phyloP scores from a whole-genome alignment of 2,329 filamentous ascomycete genomes.

The Pseudopithomyces maydicus region DNA sequence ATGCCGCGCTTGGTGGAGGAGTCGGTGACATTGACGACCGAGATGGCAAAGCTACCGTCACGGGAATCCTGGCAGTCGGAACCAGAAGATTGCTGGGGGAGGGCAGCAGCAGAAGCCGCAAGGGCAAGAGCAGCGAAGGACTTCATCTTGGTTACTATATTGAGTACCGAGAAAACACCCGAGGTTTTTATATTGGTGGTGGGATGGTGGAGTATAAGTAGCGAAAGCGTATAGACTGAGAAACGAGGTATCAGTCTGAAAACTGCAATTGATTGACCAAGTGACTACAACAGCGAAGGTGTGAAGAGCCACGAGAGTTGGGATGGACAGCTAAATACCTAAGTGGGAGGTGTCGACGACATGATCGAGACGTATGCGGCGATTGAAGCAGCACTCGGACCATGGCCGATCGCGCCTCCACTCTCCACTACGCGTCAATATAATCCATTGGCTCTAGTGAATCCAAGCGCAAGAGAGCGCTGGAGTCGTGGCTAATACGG shows the following conservation, averaged over 20 bases:
- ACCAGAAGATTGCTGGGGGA: conserved; percentile 37
- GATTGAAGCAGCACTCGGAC: conserved; percentile 15
- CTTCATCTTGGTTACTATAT: conserved; percentile 32
- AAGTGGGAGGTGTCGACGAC: conserved; percentile 26
- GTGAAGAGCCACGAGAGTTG: conserved; percentile 19
- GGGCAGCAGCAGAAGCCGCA: conserved; percentile 33
- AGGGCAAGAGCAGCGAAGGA: conserved; percentile 36
- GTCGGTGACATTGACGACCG: conserved; percentile 55
- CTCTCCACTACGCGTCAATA: conserved; percentile 31
- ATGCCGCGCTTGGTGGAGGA: conserved; percentile 30
- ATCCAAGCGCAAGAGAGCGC: conserved; percentile 16
- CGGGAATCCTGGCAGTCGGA: conserved; percentile 59
- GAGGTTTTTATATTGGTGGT: conserved; percentile 8
- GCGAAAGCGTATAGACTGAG: conserved; percentile 39
- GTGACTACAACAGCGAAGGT: conserved; percentile 35
- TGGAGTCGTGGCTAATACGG: conserved; percentile 27
- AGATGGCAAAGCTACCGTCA: conserved; percentile 64
- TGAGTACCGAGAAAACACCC: conserved; percentile 4
- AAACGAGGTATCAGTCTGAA: conserved; percentile 45
- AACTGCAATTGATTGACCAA: conserved; percentile 9
- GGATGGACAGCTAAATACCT: conserved; percentile 36
- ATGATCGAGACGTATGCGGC: conserved; percentile 23
- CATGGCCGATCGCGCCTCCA: conserved; percentile 25
- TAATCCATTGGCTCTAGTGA: conserved; percentile 16
- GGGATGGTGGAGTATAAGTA: conserved; percentile 13